Conservation (phyloP, 768 basidiomycete genomes). For the Tephrocybe sp. region DNA sequence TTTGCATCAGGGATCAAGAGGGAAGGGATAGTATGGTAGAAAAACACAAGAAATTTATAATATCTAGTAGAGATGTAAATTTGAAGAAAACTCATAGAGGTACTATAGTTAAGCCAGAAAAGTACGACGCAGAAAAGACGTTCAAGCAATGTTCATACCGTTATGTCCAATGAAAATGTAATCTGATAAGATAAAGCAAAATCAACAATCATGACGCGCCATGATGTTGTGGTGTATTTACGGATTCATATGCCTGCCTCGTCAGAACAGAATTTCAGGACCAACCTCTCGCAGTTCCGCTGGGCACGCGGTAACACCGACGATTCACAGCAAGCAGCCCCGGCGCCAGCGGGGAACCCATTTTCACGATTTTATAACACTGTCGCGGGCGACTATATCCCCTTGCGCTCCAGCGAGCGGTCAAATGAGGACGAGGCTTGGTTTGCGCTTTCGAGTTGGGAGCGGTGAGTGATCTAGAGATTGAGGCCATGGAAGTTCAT, state of each 20-base stretch:
- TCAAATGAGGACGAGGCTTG: conserved; percentile 96
- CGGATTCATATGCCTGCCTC: conserved; percentile 20
- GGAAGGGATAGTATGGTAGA: too few species aligned
- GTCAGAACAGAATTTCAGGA: conserved; percentile 69
- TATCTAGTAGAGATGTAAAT: too few species aligned
- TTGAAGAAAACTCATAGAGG: too few species aligned
- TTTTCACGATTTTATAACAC: conserved; percentile 89
- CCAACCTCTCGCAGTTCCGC: conserved; percentile 80
- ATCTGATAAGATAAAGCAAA: too few species aligned
- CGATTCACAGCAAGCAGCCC: conserved; percentile 48
- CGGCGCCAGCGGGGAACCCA: conserved; percentile 49
- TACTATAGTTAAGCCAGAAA: too few species aligned
- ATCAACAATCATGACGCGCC: background rate
- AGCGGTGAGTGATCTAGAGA: conserved; percentile 54
- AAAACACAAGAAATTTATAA: too few species aligned
- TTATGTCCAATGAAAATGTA: too few species aligned
- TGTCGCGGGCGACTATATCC: conserved; percentile 85
- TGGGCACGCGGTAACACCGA: conserved; percentile 77
- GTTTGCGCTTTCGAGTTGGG: conserved; percentile 92
- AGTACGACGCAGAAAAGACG: too few species aligned
- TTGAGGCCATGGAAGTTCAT: background rate
- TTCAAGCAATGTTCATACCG: too few species aligned
- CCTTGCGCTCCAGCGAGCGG: conserved; percentile 75
- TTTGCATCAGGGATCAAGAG: too few species aligned
- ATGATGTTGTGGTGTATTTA: conserved; percentile 18